Evolutionary conservation across 768 basidiomycete species (phyloP).

Genomic region (Calocybe gangraenosa): DNA sequence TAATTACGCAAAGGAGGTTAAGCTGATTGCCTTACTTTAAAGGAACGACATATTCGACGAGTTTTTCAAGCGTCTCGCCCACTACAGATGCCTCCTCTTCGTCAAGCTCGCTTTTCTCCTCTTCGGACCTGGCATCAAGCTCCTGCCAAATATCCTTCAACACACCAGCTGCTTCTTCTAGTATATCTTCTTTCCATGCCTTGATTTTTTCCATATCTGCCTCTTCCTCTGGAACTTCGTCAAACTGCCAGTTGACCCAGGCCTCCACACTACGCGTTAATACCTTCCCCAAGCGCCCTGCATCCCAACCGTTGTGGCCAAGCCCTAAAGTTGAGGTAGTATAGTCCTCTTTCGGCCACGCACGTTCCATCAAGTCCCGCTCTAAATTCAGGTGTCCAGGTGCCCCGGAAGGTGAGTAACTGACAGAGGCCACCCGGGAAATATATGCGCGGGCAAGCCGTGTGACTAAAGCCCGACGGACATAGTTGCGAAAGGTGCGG

Average conservation of each 20-base stretch:
- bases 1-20: no score
- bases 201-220: conserved; percentile 24
- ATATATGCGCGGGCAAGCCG: conserved; percentile 69
- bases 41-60: conserved; percentile 53
- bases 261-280: conserved; percentile 51
- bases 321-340: conserved; percentile 23
- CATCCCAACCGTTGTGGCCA: conserved; percentile 56
- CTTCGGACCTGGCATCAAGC: conserved; percentile 56
- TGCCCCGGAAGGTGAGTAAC: conserved; percentile 57
- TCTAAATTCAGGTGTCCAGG: conserved; percentile 59
- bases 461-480: conserved; percentile 56
- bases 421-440: conserved; percentile 43
- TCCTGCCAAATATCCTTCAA: conserved; percentile 73
- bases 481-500: conserved; percentile 57
- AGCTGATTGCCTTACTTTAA: conserved; percentile 45
- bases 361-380: conserved; percentile 62
- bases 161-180: conserved; percentile 68
- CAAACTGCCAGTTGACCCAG: conserved; percentile 47
- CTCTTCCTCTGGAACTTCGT: conserved; percentile 20
- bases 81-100: conserved; percentile 67
- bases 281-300: conserved; percentile 50
- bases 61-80: conserved; percentile 55
- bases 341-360: conserved; percentile 66
- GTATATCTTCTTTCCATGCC: conserved; percentile 46
- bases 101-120: conserved; percentile 45